Conservation (phyloP, 116 monocot species). For the Posidonia oceanica region DNA sequence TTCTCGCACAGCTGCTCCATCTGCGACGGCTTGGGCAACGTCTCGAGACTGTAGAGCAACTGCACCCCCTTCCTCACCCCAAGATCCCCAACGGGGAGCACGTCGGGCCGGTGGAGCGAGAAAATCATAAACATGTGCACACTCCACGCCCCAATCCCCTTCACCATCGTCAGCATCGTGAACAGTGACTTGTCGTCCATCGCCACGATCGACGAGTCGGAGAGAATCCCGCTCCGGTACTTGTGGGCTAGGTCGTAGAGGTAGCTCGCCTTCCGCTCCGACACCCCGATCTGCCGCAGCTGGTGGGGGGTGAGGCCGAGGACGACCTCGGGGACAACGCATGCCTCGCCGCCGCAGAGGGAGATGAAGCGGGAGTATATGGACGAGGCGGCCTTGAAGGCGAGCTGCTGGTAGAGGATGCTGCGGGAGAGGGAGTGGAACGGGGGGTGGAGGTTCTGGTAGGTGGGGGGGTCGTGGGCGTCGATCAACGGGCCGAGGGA, state of each 20-base stretch:
- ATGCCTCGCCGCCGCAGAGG: conserved; percentile 41
- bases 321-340: conserved; percentile 35
- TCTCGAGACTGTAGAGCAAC: conserved; percentile 57
- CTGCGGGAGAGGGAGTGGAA: conserved; percentile 43
- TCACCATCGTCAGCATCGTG: conserved; percentile 66
- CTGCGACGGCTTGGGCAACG: conserved; percentile 66
- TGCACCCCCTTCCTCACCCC: conserved; percentile 93
- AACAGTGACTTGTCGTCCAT: conserved; percentile 63
- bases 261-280: conserved; percentile 40
- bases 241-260: conserved; percentile 52
- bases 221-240: conserved; percentile 46
- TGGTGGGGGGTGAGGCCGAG: conserved; percentile 30
- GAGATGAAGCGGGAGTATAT: conserved; percentile 57
- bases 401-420: conserved; percentile 60
- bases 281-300: conserved; percentile 53
- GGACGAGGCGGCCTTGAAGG: conserved; percentile 54
- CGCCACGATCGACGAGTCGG: conserved; percentile 35
- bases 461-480: conserved; percentile 31
- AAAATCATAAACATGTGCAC: conserved; percentile 98
- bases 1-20: conserved; percentile 77
- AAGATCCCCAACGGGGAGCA: conserved; percentile 74
- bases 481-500: conserved; percentile 39
- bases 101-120: conserved; percentile 82
- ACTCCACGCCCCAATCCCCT: conserved; percentile 60
- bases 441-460: conserved; percentile 29